Base-by-base conservation (phyloP, 1,139 yeast genomes). In the Lodderomyces beijingensis region DNA sequence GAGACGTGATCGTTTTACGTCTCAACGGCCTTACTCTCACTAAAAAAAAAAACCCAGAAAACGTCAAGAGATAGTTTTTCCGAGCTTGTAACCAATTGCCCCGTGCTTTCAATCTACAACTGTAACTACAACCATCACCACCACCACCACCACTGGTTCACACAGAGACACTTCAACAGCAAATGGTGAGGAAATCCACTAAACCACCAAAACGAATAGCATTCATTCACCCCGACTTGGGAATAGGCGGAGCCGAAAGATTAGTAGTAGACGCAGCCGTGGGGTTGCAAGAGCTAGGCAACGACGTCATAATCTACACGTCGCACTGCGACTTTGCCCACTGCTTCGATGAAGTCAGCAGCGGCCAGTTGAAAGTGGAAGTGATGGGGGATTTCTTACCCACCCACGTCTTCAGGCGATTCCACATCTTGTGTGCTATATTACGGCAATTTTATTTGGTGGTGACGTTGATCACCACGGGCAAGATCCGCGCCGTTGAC, bases 181-280 rank as follows among this genome's bases (percentile, higher is more conserved):
- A n/a, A n/a, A n/a, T n/a, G n/a, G n/a, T n/a, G n/a, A n/a, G n/a
- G n/a, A n/a, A n/a, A n/a, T n/a, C n/a, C n/a, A 19, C 21, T 8
- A 19, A 19, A 19, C 21, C 7, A 8, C 25, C 12, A 14, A 41
- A 38, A 34, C 50, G 45, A 37, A 71, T 89, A 27, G 97, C 96
- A 3, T 87, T 91, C 49, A 63, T 91, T 10, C 99, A 91, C 52
- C 99, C 99, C 0, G 99, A 91, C 59, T 62, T 91, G 34, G 98
- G 98, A 0, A 91, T 91, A 39, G 81, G 96, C 5, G 99, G 99
- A 4, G 99, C 99, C 0, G 99, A 91, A 55, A 66, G 99, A 39
- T 68, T 93, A 16, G 89, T 91, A 2, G 95, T 91, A 1, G 99
- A 91, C 57, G 93, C 95, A 2, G 98, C 97, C 0, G 66, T 87